These are phyloP conservation scores for Cocos nucifera DNA, from an alignment of 176 grass and related monocot species.

Conservation along the genomic window DNA sequence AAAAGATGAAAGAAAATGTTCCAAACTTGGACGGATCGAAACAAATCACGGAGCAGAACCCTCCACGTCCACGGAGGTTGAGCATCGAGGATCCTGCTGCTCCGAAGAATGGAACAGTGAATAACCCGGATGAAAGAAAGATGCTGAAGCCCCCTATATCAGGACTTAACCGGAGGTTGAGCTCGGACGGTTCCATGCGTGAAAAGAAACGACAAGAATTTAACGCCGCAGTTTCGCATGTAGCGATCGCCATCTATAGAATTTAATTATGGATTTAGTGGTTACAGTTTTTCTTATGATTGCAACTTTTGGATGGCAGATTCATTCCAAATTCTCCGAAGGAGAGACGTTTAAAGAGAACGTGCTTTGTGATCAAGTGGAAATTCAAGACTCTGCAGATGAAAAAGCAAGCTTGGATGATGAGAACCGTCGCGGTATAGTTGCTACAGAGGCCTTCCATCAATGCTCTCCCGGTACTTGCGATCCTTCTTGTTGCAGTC, in stretches of 20 bases:
- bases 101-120: constrained; percentile 28
- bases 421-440: constrained; percentile 26
- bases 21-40: constrained; percentile 32
- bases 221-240: neutral
- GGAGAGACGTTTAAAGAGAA: constrained; percentile 24
- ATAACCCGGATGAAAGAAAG: constrained; percentile 21
- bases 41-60: constrained; percentile 36
- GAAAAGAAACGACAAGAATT: neutral
- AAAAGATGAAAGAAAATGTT: constrained; percentile 52
- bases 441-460: constrained; percentile 19
- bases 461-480: constrained; percentile 23
- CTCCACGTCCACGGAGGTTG: constrained; percentile 50
- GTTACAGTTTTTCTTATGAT: constrained; percentile 19
- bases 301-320: constrained; percentile 20
- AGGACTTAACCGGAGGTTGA: constrained; percentile 5
- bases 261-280: neutral
- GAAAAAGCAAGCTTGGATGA: constrained; percentile 12
- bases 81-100: constrained; percentile 53
- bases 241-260: neutral
- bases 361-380: neutral
- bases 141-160: constrained; percentile 27
- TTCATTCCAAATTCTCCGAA: constrained; percentile 24
- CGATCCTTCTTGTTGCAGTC: constrained; percentile 10
- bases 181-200: neutral
- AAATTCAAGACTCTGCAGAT: neutral